These are phyloP conservation scores for Eurotiales sp. DNA, from an alignment of 2,329 filamentous ascomycete species.

Conservation along the genomic window DNA sequence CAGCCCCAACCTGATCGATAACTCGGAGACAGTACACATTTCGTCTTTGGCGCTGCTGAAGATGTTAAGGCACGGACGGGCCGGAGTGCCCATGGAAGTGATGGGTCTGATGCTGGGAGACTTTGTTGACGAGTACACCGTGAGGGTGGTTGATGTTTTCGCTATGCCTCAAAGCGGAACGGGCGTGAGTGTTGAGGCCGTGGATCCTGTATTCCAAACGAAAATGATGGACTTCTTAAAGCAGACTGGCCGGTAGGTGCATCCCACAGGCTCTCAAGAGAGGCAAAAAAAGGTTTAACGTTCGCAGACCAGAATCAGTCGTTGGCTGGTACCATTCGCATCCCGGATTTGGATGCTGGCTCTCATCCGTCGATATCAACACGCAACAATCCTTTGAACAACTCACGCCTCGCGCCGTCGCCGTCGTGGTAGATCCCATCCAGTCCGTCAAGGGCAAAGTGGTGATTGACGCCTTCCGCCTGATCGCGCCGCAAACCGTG, in stretches of 20 bases:
- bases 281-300: not conserved
- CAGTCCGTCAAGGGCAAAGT: slow-evolving; percentile 99
- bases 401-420: slow-evolving; percentile 91
- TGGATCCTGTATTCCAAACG: slow-evolving; percentile 97
- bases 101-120: slow-evolving; percentile 99
- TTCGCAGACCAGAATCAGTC: slow-evolving; percentile 79
- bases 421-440: slow-evolving; percentile 96
- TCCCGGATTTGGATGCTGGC: slow-evolving; percentile 98
- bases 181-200: slow-evolving; percentile 95
- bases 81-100: slow-evolving; percentile 98
- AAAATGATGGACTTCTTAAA: slow-evolving; percentile 99
- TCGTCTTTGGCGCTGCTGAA: slow-evolving; percentile 95
- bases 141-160: slow-evolving; percentile 96
- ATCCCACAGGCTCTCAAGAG: slow-evolving; percentile 4
- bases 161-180: slow-evolving; percentile 99
- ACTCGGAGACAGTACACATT: slow-evolving; percentile 99
- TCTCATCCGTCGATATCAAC: slow-evolving; percentile 98
- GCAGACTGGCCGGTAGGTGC: slow-evolving; percentile 82
- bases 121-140: slow-evolving; percentile 98
- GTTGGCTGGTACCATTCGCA: slow-evolving; percentile 99
- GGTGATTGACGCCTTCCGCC: slow-evolving; percentile 96
- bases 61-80: slow-evolving; percentile 96
- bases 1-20: slow-evolving; percentile 88
- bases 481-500: slow-evolving; percentile 95
- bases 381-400: slow-evolving; percentile 99